Base-by-base conservation (phyloP, 176 grass and related monocot genomes). In the Hsuehochloa calcarea region DNA sequence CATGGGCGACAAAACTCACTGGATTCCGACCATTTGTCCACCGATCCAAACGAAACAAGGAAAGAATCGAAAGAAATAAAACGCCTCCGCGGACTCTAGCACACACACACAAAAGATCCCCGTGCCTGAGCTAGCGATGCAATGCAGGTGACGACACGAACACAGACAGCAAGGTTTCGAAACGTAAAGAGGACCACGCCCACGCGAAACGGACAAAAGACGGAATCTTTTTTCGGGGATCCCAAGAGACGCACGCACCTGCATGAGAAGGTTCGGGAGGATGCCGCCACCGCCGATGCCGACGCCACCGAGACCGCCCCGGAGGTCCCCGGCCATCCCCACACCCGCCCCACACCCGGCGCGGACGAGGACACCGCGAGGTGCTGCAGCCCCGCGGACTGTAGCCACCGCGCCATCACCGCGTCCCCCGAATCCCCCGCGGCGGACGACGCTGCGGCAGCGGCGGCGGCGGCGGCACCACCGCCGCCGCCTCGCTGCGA, bases 371-470 rank as follows among this genome's bases (percentile, higher is more conserved):
- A 84, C 55, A 87, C 58, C 0, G 92, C 95, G 34, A 97, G 90
- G 69, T 97, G 95, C 90, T 97, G 95, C 52, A 97, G 90, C 56
- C 95, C 95, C 29, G 95, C 92, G 55, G 95, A 97, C 83, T 97
- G 95, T 20, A 97, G 89, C 92, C 92, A 97, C 44, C 92, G 77
- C 27, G 92, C 95, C 95, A 94, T 97, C 66, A 97, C 92, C 10
- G 95, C 92, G 74, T 97, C 95, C 25, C 88, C 88, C 12, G 87
- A 90, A 26, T 94, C 95, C 22, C 84, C 89, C 60, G 77, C 88
- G n/a, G 82, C 72, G 10, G 79, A 76, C 14, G 85, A 75, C 16
- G 87, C 84, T 27, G 75, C 65, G 74, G 85, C 81, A 62, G 41
- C 40, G 11, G 52, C 54, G 26, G 62, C 79, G 22, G 80, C 80